Evolutionary conservation across 495 filamentous ascomycete genomes (phyloP), one percentile per base, ranked within the genome.

Genomic region (Talaromyces trachyspermus): DNA sequence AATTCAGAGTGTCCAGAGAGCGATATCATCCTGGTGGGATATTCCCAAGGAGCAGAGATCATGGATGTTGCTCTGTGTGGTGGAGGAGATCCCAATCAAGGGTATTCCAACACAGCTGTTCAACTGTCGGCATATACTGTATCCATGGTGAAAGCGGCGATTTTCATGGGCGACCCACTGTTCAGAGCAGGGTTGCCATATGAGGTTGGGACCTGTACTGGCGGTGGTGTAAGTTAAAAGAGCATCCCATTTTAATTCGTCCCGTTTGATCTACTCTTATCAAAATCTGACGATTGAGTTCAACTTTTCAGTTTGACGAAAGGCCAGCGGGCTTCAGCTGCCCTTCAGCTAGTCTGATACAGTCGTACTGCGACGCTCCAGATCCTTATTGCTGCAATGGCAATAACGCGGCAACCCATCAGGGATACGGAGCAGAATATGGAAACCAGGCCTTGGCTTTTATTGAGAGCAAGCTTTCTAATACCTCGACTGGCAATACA

Each of bases 321-420:
- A 75, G 79, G 17, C 71, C 76, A 0, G 57, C 63, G n/a, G 79
- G 77, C 25, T 81, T 74, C 55, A 52, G 43, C 30, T 81, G 80
- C 64, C 69, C 75, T 6, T 61, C 58, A 10, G 77, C 70, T 11
- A 54, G 49, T 51, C 78, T 72, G 58, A 73, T 83, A 45, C 58
- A 80, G 60, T 76, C 68, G 9, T 83, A 82, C 68, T 83, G 79
- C 59, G 79, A 83, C 60, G 55, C 72, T 19, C 49, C 75, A 4
- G 79, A 83, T 58, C 79, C 79, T 8, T 81, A 80, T 60, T 83
- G 79, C 69, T 81, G 77, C 66, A 80, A 72, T 38, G 79, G 79
- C 43, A 80, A 61, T 59, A 62, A 81, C 52, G 67, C 66, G 5
- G 66, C 67, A 46, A 70, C 70, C 5, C 79, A 82, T 58, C 70